These are phyloP conservation scores for Sporormia fimetaria DNA, from an alignment of 495 filamentous ascomycete species.

Conservation along the genomic window DNA sequence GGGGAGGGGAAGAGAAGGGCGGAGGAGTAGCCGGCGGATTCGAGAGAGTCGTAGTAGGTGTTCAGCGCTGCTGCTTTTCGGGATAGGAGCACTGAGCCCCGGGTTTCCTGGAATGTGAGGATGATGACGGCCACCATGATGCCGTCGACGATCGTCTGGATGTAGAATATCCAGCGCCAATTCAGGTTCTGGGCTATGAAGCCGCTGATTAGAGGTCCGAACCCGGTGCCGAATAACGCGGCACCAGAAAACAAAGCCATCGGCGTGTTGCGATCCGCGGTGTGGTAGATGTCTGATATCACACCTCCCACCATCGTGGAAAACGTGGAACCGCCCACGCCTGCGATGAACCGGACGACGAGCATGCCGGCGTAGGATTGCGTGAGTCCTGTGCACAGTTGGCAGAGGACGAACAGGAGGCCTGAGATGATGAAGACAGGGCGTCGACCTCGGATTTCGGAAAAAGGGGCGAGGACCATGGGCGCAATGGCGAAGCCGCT, in stretches of 20 bases:
- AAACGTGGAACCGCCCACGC: conserved; percentile 69
- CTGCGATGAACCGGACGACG: conserved; percentile 63
- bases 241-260: conserved; percentile 77
- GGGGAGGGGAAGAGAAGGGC: no score
- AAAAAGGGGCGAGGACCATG: conserved; percentile 84
- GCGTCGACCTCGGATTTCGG: conserved; percentile 69
- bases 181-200: conserved; percentile 53
- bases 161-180: conserved; percentile 89
- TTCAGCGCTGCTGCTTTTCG: conserved; percentile 67
- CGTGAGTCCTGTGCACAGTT: conserved; percentile 69
- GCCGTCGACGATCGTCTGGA: conserved; percentile 62
- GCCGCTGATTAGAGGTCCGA: conserved; percentile 63
- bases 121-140: conserved; percentile 46
- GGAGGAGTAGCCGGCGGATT: conserved; percentile 55
- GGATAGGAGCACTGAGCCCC: conserved; percentile 70
- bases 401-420: conserved; percentile 54
- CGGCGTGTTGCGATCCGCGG: conserved; percentile 68
- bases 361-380: conserved; percentile 61
- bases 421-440: conserved; percentile 71
- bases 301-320: conserved; percentile 89
- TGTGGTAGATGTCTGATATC: conserved; percentile 76
- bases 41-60: conserved; percentile 64
- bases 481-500: conserved; percentile 74
- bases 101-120: conserved; percentile 65
- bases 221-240: conserved; percentile 69